A percentile compares a stretch with the other conserved stretches of the same genome.
Conservation (phyloP, 768 basidiomycete species). For the Auricularia cornea region DNA sequence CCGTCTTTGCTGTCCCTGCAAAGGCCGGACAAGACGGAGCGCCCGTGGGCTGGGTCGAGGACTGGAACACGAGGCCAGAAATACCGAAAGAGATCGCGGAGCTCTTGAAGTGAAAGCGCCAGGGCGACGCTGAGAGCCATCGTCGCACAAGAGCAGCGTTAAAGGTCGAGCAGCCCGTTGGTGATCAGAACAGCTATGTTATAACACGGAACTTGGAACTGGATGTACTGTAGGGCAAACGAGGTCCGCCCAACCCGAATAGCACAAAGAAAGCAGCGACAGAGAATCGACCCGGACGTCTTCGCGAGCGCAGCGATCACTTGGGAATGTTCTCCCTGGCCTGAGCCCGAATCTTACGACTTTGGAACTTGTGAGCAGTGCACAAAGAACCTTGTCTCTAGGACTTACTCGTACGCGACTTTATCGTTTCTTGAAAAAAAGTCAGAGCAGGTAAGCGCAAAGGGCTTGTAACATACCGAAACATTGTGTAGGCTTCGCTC, state of each 20-base stretch:
- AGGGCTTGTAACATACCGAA: slow-evolving; percentile 62
- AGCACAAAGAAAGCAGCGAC: not conserved
- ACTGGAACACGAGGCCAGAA: slow-evolving; percentile 9
- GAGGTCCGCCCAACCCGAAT: not conserved
- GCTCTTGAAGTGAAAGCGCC: not conserved
- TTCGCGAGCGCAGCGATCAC: slow-evolving; percentile 27
- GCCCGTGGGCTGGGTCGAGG: slow-evolving; percentile 11
- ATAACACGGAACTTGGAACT: no score
- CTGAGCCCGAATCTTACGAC: slow-evolving; percentile 74
- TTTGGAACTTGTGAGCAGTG: slow-evolving; percentile 20
- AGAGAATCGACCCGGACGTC: not conserved
- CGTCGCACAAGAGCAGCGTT: no score
- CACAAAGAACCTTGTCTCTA: not conserved
- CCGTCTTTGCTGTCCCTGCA: slow-evolving; percentile 51
- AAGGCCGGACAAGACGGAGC: slow-evolving; percentile 8
- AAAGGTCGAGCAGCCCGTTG: no score
- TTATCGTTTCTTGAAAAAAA: slow-evolving; percentile 74
- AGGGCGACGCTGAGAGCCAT: no score
- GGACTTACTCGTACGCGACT: slow-evolving; percentile 77
- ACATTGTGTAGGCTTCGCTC: slow-evolving; percentile 97
- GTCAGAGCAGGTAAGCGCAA: slow-evolving; percentile 5
- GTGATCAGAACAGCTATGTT: no score
- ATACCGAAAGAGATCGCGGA: slow-evolving; percentile 6
- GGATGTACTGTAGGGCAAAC: not conserved
- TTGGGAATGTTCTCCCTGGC: slow-evolving; percentile 87